Evolutionary conservation across 495 filamentous ascomycete genomes (phyloP).

Genomic region (Aspergillus taichungensis): DNA sequence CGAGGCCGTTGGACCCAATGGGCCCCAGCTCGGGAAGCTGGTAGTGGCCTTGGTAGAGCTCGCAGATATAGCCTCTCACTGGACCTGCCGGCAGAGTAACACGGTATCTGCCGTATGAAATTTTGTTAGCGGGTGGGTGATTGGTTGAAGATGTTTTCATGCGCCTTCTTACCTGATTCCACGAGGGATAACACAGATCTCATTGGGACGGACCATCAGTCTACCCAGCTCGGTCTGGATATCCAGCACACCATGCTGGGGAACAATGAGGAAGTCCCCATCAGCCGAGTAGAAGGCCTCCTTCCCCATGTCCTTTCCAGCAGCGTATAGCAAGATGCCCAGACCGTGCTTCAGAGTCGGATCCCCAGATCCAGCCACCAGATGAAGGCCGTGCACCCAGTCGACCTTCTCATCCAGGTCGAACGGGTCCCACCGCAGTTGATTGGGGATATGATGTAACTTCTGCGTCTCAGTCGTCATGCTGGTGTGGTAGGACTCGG

Average conservation of each 20-base stretch:
- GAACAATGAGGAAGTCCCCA: slow-evolving; percentile 80
- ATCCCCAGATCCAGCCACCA: slow-evolving; percentile 77
- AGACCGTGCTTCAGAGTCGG: slow-evolving; percentile 72
- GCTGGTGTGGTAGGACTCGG: slow-evolving; percentile 44
- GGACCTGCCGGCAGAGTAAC: slow-evolving; percentile 57
- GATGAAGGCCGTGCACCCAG: slow-evolving; percentile 68
- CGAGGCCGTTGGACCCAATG: slow-evolving; percentile 80
- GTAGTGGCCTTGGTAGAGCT: slow-evolving; percentile 81
- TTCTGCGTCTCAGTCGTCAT: slow-evolving; percentile 41
- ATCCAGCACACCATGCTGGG: slow-evolving; percentile 74
- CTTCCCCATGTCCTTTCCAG: slow-evolving; percentile 69
- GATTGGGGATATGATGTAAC: slow-evolving; percentile 67
- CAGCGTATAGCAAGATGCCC: slow-evolving; percentile 76
- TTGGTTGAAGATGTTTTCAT: neutral
- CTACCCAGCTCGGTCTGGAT: slow-evolving; percentile 80
- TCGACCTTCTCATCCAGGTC: slow-evolving; percentile 64
- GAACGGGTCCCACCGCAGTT: slow-evolving; percentile 88
- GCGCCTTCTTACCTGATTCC: slow-evolving; percentile 43
- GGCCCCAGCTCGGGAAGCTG: slow-evolving; percentile 80
- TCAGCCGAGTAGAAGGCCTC: slow-evolving; percentile 85
- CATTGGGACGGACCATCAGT: slow-evolving; percentile 76
- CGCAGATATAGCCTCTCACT: slow-evolving; percentile 75
- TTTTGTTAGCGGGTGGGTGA: neutral
- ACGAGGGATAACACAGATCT: slow-evolving; percentile 81
- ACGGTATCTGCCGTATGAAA: slow-evolving; percentile 45